These are phyloP conservation scores for Candida wancherniae DNA, from an alignment of 805 yeast genomes.

Conservation along the genomic window DNA sequence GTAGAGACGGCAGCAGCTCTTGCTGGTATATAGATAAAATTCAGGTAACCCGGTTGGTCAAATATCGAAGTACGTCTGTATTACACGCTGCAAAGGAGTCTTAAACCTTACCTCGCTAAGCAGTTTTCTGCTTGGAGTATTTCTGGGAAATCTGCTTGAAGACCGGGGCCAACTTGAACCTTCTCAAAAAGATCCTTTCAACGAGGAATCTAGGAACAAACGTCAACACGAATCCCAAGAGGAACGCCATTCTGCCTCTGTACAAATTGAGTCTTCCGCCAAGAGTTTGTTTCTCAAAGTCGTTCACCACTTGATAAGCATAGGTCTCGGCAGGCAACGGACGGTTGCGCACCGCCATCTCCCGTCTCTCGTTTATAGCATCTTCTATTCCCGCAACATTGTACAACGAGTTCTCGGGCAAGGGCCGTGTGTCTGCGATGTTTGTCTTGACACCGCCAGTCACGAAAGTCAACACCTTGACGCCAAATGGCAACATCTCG, in stretches of 20 bases:
- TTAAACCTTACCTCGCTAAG: no score
- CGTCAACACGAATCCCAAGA: slow-evolving; percentile 29
- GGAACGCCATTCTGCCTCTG: slow-evolving; percentile 47
- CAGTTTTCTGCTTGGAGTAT: slow-evolving; percentile 11
- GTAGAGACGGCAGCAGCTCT: slow-evolving; percentile 7
- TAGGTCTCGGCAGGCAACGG: slow-evolving; percentile 61
- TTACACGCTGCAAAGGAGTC: no score
- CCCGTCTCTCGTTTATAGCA: slow-evolving; percentile 47
- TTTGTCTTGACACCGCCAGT: slow-evolving; percentile 76
- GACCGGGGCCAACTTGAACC: slow-evolving; percentile 27
- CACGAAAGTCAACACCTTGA: slow-evolving; percentile 60
- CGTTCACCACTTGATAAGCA: slow-evolving; percentile 51
- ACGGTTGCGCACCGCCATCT: slow-evolving; percentile 52
- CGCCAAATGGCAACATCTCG: slow-evolving; percentile 70
- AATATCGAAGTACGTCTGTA: no score
- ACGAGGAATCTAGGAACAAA: slow-evolving; percentile 45
- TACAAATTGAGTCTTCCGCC: slow-evolving; percentile 44
- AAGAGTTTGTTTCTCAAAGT: slow-evolving; percentile 37
- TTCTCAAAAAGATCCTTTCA: slow-evolving; percentile 36
- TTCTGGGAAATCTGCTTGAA: slow-evolving; percentile 23
- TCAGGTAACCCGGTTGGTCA: no score
- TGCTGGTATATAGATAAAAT: no score
- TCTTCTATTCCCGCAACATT: slow-evolving; percentile 46
- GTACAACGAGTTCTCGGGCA: slow-evolving; percentile 54
- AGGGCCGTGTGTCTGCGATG: slow-evolving; percentile 60